Evolutionary conservation across 2,329 filamentous ascomycete species (phyloP), one percentile per base, ranked within the genome.

Genomic region (Neurospora sp.): DNA sequence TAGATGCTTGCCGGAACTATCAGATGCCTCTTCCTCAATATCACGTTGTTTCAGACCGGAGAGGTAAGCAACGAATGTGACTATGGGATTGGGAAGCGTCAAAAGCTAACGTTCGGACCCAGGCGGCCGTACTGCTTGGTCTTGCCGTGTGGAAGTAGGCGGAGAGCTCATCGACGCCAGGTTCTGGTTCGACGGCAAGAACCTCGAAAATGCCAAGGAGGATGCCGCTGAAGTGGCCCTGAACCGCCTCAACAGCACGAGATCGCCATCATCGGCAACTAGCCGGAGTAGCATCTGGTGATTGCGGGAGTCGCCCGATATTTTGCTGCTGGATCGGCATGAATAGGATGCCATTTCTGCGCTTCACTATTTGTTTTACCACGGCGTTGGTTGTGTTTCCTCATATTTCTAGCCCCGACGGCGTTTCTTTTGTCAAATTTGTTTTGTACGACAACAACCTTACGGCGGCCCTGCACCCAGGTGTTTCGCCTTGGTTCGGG

Each of bases 41-140:
- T 70, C 76, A 79, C 70, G 74, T 79, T 66, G 74, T 78, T 43
- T 80, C 77, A 5, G 77, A 79, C 73, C 75, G 75, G 72, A 75
- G 76, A 77, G 79, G 79, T 80, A 74, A 73, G 74, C 66, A 66
- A 39, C 6, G 15, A 72, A 9, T n/a, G 7, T 33, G 28, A 33
- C n/a, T 7, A 33, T 10, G 28, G 28, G 23, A 15, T 62, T 62
- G 7, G 28, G 28, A 36, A 62, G 7, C 4, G 28, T 36, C 4
- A 9, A 58, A 36, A 62, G 52, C 52, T 62, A 62, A 62, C 7
- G 13, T 62, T 62, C 13, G 28, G 28, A 66, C 52, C 38, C 68
- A 96, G 93, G 93, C 75, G 93, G 93, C 74, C 91, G 93, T 76
- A 97, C 93, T 71, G 93, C 93, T 70, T 97, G 93, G 93, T 95